Base-by-base conservation (phyloP, 139 green algal species). In the Volvox africanus region DNA sequence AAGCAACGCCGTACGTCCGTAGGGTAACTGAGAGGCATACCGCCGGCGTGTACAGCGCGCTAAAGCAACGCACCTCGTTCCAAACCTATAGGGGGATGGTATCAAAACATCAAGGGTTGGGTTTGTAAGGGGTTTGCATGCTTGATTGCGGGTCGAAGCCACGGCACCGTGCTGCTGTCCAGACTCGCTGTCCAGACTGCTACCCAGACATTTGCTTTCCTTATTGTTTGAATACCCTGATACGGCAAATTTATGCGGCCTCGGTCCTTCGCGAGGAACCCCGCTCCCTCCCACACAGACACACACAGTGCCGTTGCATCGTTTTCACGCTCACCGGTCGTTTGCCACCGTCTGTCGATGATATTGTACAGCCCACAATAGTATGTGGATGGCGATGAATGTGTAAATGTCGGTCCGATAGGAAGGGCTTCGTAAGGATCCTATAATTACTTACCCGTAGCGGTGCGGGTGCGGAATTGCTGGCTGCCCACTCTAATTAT, bases 311-410 rank as follows among this genome's bases (percentile, higher is more conserved):
- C 9, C 44, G 44, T 55, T 5, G 44, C 44, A 55, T 9, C 9
- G 5, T 55, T 5, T 2, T 37, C 12, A 12, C 16, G n/a, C 82
- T 35, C 17, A 90, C 86, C 73, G 86, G 86, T 61, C 50, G 81
- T 32, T 85, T 90, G 86, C 86, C 86, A 5, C 86, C 86, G 33
- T 90, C 86, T 90, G 75, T 81, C 44, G 44, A 55, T 30, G 75
- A 18, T 30, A 36, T 79, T 79, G 36, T 2, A 28, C 65, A 28
- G 65, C 24, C 65, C 65, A 73, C 2, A 30, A 16, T 73, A 26
- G 5, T 12, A 28, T 73, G 65, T 12, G 65, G 65, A 12, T 28
- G 24, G 65, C 65, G 65, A 24, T 16, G 65, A 28, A 73, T 26
- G 65, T 73, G 12, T 73, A 28, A 73, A 28, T 73, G 21, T 11